Base-by-base conservation (phyloP, 768 basidiomycete genomes). In the Mycena alexandri region DNA sequence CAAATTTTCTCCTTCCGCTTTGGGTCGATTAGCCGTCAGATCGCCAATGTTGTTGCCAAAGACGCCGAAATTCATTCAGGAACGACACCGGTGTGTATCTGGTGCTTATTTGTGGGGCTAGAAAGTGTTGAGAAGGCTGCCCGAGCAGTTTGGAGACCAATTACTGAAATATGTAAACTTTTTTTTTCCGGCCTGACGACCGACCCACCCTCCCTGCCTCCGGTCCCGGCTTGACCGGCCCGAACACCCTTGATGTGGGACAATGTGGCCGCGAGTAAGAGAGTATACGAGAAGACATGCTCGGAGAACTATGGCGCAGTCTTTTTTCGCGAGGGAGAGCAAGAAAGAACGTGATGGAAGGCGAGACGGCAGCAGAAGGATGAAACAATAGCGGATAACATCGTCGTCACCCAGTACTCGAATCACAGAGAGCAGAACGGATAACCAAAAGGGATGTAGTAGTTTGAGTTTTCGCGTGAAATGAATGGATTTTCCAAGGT, bases 41-140 rank as follows among this genome's bases (percentile, higher is more conserved):
- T n/a, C n/a, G n/a, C n/a, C n/a, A n/a, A n/a, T n/a, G n/a, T n/a
- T n/a, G n/a, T n/a, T n/a, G n/a, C n/a, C n/a, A n/a, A n/a, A n/a
- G n/a, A n/a, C n/a, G n/a, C n/a, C n/a, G n/a, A n/a, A n/a, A n/a
- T n/a, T n/a, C n/a, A n/a, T n/a, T n/a, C n/a, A n/a, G n/a, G n/a
- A n/a, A n/a, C n/a, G n/a, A n/a, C n/a, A n/a, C n/a, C n/a, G n/a
- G n/a, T n/a, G n/a, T n/a, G n/a, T n/a, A n/a, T n/a, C n/a, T n/a
- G 34, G 24, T 33, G 24, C 43, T 34, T 64, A 84, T 73, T n/a
- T n/a, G 63, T 75, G 43, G 80, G 79, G 33, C 78, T 62, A 12
- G 74, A 60, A 17, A 79, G 60, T 79, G n/a, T n/a, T n/a, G n/a
- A n/a, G n/a, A n/a, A n/a, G n/a, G n/a, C n/a, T n/a, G n/a, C n/a